Evolutionary conservation across 2,329 filamentous ascomycete genomes (phyloP).

Genomic region (Corinectria fuckeliana): DNA sequence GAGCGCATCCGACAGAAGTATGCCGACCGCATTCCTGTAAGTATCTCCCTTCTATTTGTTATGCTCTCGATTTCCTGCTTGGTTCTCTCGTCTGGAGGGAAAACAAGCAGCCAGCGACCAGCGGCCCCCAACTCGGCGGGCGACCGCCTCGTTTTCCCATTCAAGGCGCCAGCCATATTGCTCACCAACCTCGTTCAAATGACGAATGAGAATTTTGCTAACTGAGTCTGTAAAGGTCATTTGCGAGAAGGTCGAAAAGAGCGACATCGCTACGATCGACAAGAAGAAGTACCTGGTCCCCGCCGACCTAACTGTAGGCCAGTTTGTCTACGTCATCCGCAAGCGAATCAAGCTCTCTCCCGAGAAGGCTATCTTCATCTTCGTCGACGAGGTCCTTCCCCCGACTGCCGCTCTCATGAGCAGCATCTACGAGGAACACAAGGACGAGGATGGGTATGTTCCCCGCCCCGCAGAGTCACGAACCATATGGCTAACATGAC

Average conservation of each 20-base stretch:
- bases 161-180: not conserved
- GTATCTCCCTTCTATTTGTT: constrained; percentile 47
- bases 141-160: constrained; percentile 22
- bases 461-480: not conserved
- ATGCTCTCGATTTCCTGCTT: not conserved
- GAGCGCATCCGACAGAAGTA: constrained; percentile 99
- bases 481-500: constrained; percentile 25
- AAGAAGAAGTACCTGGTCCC: constrained; percentile 99
- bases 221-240: constrained; percentile 73
- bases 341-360: constrained; percentile 99
- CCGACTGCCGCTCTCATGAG: constrained; percentile 98
- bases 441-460: constrained; percentile 75
- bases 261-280: constrained; percentile 98
- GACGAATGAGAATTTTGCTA: not conserved
- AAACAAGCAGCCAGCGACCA: not conserved
- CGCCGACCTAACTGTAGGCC: constrained; percentile 95
- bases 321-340: constrained; percentile 99
- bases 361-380: constrained; percentile 99
- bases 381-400: constrained; percentile 96
- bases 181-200: not conserved
- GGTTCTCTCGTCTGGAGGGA: not conserved
- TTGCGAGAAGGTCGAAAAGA: constrained; percentile 99
- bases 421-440: constrained; percentile 99
- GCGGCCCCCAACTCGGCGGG: constrained; percentile 19
- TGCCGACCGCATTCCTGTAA: constrained; percentile 94